A percentile compares a stretch with the other conserved stretches of the same genome.
Conservation (phyloP, 1,284 basidiomycete genomes). For the Ustilago loliicola region DNA sequence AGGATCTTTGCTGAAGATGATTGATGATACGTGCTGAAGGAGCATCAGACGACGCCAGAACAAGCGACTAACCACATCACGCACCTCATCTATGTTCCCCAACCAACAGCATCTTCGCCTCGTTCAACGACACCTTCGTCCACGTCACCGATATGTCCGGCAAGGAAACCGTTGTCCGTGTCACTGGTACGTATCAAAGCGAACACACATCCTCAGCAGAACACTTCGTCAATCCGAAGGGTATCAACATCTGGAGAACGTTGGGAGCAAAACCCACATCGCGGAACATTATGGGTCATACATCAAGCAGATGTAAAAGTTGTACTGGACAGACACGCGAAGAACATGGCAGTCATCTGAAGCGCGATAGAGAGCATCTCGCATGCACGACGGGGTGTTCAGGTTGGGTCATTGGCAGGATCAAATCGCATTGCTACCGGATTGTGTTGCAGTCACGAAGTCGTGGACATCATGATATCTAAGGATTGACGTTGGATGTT, state of each 20-base stretch:
- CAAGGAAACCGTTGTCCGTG: constrained; percentile 98
- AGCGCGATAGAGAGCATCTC: neutral
- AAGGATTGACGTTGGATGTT: constrained; percentile 3
- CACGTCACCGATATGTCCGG: constrained; percentile 99
- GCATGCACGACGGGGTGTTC: neutral
- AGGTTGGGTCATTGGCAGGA: neutral
- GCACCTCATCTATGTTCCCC: neutral
- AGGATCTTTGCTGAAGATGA: neutral
- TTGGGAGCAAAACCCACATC: neutral
- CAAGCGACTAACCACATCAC: constrained; percentile 26
- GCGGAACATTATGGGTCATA: neutral
- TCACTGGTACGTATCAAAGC: constrained; percentile 83
- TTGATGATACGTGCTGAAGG: constrained; percentile 22
- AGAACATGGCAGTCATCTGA: neutral
- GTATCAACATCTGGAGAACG: neutral
- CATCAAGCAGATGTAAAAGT: neutral
- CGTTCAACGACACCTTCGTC: constrained; percentile 99
- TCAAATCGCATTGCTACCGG: neutral
- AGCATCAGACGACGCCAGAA: constrained; percentile 1
- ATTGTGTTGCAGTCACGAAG: neutral
- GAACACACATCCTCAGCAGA: neutral
- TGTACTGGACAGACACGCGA: neutral
- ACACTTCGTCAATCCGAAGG: constrained; percentile 4
- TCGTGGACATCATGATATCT: neutral
- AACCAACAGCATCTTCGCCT: constrained; percentile 68